Evolutionary conservation across 176 grass and related monocot genomes (phyloP).

Genomic region (Aechmea fasciata): DNA sequence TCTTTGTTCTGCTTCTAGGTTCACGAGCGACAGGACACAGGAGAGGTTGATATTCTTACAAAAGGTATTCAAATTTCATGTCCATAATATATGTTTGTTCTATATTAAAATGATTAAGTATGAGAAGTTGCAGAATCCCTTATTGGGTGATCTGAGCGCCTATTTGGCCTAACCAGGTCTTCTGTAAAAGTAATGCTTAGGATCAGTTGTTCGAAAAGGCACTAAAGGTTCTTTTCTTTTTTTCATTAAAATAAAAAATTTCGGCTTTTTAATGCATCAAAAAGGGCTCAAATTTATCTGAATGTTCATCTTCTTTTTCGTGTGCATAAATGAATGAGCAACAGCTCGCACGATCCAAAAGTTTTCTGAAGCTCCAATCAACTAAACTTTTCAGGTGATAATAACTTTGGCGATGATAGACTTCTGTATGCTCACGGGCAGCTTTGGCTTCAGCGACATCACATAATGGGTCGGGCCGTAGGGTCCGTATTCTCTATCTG

Average conservation of each 20-base stretch:
- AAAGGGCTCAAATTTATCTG: not conserved
- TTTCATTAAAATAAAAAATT: no score
- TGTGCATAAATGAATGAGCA: not conserved
- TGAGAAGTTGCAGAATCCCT: no score
- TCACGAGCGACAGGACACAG: slow-evolving; percentile 60
- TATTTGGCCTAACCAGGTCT: no score
- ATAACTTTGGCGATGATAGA: slow-evolving; percentile 68
- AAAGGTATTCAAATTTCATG: slow-evolving; percentile 40
- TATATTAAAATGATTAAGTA: no score
- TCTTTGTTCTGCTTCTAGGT: slow-evolving; percentile 35
- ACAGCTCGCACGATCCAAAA: not conserved
- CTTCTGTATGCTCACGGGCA: slow-evolving; percentile 74
- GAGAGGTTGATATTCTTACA: slow-evolving; percentile 79
- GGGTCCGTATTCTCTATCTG: slow-evolving; percentile 34
- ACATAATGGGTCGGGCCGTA: slow-evolving; percentile 75
- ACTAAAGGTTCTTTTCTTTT: no score
- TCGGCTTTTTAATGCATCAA: no score
- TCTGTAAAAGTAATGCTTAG: no score
- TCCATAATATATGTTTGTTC: no score
- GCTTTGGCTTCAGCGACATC: slow-evolving; percentile 82
- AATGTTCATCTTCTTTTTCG: not conserved
- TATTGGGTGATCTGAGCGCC: no score
- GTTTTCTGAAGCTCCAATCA: not conserved
- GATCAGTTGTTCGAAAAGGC: no score
- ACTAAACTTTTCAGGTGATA: slow-evolving; percentile 50